Percentiles rank a stretch among this genome's conserved stretches.
Conservation (phyloP, 176 grass and related monocot species). For the Tuctoria greenei region DNA sequence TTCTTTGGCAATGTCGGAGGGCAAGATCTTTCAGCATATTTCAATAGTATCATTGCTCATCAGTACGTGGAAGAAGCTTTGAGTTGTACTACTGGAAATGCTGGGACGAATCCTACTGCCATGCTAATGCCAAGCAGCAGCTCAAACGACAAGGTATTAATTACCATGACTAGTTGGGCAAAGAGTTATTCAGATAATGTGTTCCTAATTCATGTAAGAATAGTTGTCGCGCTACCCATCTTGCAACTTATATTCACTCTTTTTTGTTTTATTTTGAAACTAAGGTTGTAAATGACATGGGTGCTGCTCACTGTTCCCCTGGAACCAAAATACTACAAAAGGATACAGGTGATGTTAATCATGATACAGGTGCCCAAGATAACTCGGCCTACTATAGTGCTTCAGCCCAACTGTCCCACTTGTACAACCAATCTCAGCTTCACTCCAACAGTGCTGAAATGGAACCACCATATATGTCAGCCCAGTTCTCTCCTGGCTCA, state of each 20-base stretch:
- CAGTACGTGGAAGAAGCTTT: conserved; percentile 29
- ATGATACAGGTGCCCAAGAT: background rate
- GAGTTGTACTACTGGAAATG: conserved; percentile 5
- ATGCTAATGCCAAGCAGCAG: background rate
- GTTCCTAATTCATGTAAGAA: conserved; percentile 28
- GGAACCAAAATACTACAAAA: conserved; percentile 7
- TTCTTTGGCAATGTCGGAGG: conserved; percentile 35
- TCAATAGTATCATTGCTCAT: conserved; percentile 8
- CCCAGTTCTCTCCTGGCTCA: conserved; percentile 11
- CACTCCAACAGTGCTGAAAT: background rate
- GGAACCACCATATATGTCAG: conserved; percentile 20
- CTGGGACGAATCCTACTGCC: background rate
- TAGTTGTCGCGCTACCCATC: background rate
- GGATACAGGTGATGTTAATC: background rate
- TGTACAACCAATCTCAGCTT: conserved; percentile 4
- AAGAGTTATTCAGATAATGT: background rate
- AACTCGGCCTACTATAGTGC: background rate
- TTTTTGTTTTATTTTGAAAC: conserved; percentile 7
- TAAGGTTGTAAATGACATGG: conserved; percentile 20
- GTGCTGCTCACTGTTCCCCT: conserved; percentile 6
- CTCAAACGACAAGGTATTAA: conserved; percentile 8
- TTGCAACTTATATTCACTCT: background rate
- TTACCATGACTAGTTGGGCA: background rate
- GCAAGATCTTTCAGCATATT: conserved; percentile 21
- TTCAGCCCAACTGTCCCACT: background rate